Evolutionary conservation across 2,329 filamentous ascomycete genomes (phyloP).

Genomic region (Akanthomyces muscarius): DNA sequence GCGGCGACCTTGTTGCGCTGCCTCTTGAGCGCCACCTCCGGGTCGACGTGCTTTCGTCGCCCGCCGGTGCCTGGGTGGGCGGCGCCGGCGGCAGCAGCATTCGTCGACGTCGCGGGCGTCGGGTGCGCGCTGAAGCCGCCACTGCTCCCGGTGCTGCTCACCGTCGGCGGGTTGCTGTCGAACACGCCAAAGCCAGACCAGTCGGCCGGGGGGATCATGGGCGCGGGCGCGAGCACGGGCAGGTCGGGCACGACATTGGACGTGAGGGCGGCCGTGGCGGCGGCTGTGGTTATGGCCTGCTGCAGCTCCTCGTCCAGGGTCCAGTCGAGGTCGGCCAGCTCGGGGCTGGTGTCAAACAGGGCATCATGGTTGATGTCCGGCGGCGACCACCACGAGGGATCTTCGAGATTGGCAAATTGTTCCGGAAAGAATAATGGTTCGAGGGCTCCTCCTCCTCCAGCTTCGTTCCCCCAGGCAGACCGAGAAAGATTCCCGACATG

Average conservation of each 20-base stretch:
- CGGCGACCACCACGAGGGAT: slow-evolving; percentile 4
- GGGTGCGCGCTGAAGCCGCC: background rate
- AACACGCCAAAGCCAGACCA: slow-evolving; percentile 15
- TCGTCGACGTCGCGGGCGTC: background rate
- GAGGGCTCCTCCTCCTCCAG: background rate
- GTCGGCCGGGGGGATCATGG: slow-evolving; percentile 1
- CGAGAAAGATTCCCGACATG: slow-evolving; percentile 8
- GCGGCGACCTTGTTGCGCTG: slow-evolving; percentile 61
- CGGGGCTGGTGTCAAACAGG: slow-evolving; percentile 1
- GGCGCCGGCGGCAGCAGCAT: background rate
- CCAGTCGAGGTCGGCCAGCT: slow-evolving; percentile 9
- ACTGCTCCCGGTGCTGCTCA: background rate
- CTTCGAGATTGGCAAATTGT: background rate
- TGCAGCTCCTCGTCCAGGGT: slow-evolving; percentile 9
- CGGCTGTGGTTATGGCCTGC: background rate
- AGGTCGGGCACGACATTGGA: background rate
- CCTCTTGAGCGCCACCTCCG: slow-evolving; percentile 42
- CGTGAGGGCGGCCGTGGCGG: background rate
- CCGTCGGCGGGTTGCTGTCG: slow-evolving; percentile 4
- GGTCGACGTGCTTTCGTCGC: slow-evolving; percentile 5
- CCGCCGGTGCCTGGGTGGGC: background rate
- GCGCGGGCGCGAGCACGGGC: background rate
- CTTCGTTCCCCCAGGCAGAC: slow-evolving; percentile 12
- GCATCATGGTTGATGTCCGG: background rate
- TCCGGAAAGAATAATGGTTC: background rate